Percentiles rank a stretch among this genome's conserved stretches.
phyloP scores from a whole-genome alignment of 2,329 filamentous ascomycete species.

The Colletotrichum brevisporum region DNA sequence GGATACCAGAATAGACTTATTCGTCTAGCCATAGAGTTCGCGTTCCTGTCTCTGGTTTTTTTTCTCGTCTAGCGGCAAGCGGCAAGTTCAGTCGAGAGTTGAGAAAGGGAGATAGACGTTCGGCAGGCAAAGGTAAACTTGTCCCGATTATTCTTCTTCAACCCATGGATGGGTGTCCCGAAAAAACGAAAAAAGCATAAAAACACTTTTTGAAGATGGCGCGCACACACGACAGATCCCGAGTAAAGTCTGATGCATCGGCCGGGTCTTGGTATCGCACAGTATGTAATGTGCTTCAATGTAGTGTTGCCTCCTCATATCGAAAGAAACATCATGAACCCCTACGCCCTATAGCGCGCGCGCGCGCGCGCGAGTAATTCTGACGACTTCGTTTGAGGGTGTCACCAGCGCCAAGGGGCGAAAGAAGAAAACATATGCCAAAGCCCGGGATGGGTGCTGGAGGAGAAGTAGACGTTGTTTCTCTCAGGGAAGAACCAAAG shows the following conservation, averaged over 20 bases:
- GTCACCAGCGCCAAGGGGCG: neutral
- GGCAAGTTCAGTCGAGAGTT: neutral
- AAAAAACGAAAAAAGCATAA: neutral
- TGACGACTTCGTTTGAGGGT: neutral
- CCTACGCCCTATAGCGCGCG: neutral
- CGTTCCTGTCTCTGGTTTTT: neutral
- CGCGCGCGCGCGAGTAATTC: neutral
- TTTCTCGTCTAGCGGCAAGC: neutral
- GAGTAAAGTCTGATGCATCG: constrained; percentile 12
- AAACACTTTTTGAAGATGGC: neutral
- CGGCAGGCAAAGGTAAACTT: neutral
- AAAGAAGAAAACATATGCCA: neutral
- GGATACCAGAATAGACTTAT: neutral
- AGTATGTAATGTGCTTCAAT: neutral
- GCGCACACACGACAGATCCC: neutral
- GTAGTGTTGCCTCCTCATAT: neutral
- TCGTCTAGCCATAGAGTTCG: neutral
- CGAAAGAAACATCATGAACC: neutral
- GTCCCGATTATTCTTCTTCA: neutral
- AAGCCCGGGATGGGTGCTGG: neutral
- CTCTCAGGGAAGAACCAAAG: neutral
- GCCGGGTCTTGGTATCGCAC: constrained; percentile 1
- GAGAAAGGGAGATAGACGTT: neutral
- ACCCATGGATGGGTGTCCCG: neutral
- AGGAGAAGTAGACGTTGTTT: neutral